Evolutionary conservation across 129 eudicot genomes (phyloP).

Genomic region (sunflower (Helianthus annuus)): HanXRQr2.0-SUNRISE NC_035436.2:157786027-157786526

Average conservation of each 20-base stretch:
- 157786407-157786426: conserved; percentile 7
- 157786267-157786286: conserved; percentile 28
- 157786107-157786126: neutral
- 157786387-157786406: conserved; percentile 27
- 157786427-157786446: neutral
- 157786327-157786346: conserved; percentile 28
- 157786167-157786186: conserved; percentile 18
- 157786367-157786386: conserved; percentile 4
- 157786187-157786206: neutral
- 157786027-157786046: conserved; percentile 91
- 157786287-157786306: conserved; percentile 22
- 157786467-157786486: conserved; percentile 72
- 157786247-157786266: conserved; percentile 19
- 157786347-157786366: conserved; percentile 24
- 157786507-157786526: conserved; percentile 93
- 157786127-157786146: conserved; percentile 13
- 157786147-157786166: neutral
- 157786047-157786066: conserved; percentile 94
- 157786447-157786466: conserved; percentile 47
- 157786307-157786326: conserved; percentile 25
- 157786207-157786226: conserved; percentile 23
- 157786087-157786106: neutral
- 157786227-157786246: conserved; percentile 35
- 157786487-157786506: conserved; percentile 71
- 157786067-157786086: conserved; percentile 76